Percentiles rank a stretch among this genome's conserved stretches.
Conservation (phyloP, 371 early-diverging fungal species). For the Actinomortierella wolfii region DNA sequence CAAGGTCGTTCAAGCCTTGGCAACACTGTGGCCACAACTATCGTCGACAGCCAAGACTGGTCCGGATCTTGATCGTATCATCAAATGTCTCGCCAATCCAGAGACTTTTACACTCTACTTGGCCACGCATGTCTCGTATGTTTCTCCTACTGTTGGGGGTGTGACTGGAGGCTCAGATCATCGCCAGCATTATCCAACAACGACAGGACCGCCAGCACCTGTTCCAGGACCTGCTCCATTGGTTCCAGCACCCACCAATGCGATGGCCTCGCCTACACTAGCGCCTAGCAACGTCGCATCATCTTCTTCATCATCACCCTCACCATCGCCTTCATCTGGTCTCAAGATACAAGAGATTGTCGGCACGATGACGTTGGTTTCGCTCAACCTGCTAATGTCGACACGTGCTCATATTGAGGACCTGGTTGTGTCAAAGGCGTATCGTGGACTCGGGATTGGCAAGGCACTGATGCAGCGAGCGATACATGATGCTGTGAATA, state of each 20-base stretch:
- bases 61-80: constrained; percentile 15
- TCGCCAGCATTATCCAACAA: background rate
- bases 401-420: constrained; percentile 42
- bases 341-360: constrained; percentile 13
- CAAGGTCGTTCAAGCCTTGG: constrained; percentile 9
- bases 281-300: too few species aligned
- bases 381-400: constrained; percentile 28
- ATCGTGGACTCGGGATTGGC: constrained; percentile 29
- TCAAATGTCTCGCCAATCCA: constrained; percentile 18
- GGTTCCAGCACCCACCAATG: too few species aligned
- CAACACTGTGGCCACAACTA: constrained; percentile 33
- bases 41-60: constrained; percentile 15
- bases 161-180: too few species aligned
- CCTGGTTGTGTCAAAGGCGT: constrained; percentile 18
- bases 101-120: constrained; percentile 30
- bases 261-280: too few species aligned
- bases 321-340: background rate
- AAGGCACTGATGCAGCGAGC: constrained; percentile 32
- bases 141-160: too few species aligned
- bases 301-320: background rate
- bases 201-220: background rate
- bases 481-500: constrained; percentile 19
- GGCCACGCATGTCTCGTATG: constrained; percentile 8
- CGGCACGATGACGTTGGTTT: constrained; percentile 28
- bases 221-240: background rate